Evolutionary conservation across 1,284 basidiomycete species (phyloP).

Genomic region (Albatrellus sp.): DNA sequence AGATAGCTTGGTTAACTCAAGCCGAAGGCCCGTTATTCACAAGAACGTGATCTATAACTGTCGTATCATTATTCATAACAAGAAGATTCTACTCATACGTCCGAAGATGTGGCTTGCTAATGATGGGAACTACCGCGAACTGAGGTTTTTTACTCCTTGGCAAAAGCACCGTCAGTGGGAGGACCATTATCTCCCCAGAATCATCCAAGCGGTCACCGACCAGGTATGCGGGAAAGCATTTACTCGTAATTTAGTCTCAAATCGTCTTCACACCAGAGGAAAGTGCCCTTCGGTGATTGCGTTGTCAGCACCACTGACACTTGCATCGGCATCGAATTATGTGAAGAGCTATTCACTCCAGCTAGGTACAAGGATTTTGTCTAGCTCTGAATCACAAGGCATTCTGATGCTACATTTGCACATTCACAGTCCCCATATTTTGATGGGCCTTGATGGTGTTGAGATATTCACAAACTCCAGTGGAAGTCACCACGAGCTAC

Average conservation of each 20-base stretch:
- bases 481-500: slow-evolving; percentile 93
- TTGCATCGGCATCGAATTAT: slow-evolving; percentile 91
- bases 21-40: slow-evolving; percentile 82
- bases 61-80: slow-evolving; percentile 78
- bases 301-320: slow-evolving; percentile 91
- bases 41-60: slow-evolving; percentile 98
- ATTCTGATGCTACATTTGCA: slow-evolving; percentile 3
- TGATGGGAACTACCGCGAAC: slow-evolving; percentile 95
- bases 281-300: slow-evolving; percentile 93
- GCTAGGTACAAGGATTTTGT: slow-evolving; percentile 53
- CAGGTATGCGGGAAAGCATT: slow-evolving; percentile 39
- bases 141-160: slow-evolving; percentile 97
- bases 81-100: slow-evolving; percentile 83
- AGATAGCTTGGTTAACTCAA: not conserved
- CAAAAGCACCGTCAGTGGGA: slow-evolving; percentile 79
- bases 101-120: slow-evolving; percentile 99
- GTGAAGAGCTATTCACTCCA: slow-evolving; percentile 96
- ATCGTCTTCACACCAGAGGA: slow-evolving; percentile 31
- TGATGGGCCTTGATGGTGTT: slow-evolving; percentile 95
- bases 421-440: slow-evolving; percentile 72
- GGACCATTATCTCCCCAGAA: slow-evolving; percentile 79
- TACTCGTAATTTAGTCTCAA: not conserved
- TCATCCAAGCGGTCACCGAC: slow-evolving; percentile 79
- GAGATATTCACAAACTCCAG: slow-evolving; percentile 99
- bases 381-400: slow-evolving; percentile 2